Percentiles rank a stretch among this genome's conserved stretches.
Conservation (phyloP, 2,329 filamentous ascomycete species). For the Teratosphaeria zuluensis region DNA sequence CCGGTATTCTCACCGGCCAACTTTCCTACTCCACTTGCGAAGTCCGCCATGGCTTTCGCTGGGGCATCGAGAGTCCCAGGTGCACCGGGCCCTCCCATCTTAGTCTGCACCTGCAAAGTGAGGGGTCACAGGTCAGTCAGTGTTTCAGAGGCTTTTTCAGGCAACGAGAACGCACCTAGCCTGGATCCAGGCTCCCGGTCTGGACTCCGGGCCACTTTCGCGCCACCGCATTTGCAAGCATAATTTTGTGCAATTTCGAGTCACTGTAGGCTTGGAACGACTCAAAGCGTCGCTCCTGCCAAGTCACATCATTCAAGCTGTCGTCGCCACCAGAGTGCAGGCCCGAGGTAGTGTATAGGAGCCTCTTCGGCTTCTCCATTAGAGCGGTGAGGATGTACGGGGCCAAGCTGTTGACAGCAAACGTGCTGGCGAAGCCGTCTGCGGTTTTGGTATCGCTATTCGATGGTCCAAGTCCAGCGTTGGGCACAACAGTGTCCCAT, state of each 20-base stretch:
- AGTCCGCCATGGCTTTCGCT: slow-evolving; percentile 40
- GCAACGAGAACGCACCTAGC: slow-evolving; percentile 23
- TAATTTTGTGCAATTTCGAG: slow-evolving; percentile 47
- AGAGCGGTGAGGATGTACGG: slow-evolving; percentile 48
- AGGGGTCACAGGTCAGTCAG: no score
- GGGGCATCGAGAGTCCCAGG: slow-evolving; percentile 34
- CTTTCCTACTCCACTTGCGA: slow-evolving; percentile 33
- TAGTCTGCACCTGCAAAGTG: slow-evolving; percentile 18
- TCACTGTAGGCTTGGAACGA: slow-evolving; percentile 40
- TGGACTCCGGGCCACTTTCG: slow-evolving; percentile 36
- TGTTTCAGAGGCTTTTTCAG: slow-evolving; percentile 15
- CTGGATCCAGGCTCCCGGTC: slow-evolving; percentile 39
- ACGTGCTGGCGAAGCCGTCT: slow-evolving; percentile 41
- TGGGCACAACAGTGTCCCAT: slow-evolving; percentile 50
- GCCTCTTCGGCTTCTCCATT: slow-evolving; percentile 39
- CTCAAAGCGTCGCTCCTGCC: slow-evolving; percentile 27
- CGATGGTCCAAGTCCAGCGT: slow-evolving; percentile 42
- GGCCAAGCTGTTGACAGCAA: slow-evolving; percentile 48
- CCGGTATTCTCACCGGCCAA: slow-evolving; percentile 33
- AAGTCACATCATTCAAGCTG: slow-evolving; percentile 32
- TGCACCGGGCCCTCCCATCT: slow-evolving; percentile 36
- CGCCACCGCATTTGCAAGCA: slow-evolving; percentile 47
- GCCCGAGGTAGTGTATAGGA: slow-evolving; percentile 44
- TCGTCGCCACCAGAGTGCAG: slow-evolving; percentile 42
- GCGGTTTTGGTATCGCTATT: slow-evolving; percentile 34